These are phyloP conservation scores for Acanthamoeba castellanii DNA, from an alignment of 208 protist genomes.

Conservation along the genomic window DNA sequence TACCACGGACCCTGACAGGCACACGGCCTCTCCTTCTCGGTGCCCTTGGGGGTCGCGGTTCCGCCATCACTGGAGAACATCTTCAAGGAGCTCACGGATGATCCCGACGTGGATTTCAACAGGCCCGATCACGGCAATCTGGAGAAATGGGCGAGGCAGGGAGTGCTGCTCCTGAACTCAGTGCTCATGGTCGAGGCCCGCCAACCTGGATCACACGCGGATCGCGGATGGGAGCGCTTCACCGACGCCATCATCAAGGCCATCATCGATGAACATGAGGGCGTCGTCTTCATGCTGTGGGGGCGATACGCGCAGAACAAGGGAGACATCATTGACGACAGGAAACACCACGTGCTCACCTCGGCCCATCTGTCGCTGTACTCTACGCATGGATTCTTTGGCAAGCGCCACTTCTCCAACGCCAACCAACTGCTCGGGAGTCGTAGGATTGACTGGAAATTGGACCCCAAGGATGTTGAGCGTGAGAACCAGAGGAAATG, in stretches of 20 bases:
- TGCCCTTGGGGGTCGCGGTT: too few relatives aligned
- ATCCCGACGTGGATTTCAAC: too few relatives aligned
- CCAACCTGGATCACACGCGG: slow-evolving; percentile 95
- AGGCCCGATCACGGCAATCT: too few relatives aligned
- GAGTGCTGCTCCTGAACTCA: slow-evolving; percentile 97
- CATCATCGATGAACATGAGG: slow-evolving; percentile 53
- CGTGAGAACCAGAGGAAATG: slow-evolving; percentile 9
- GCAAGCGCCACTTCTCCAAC: slow-evolving; percentile 86
- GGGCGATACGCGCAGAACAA: slow-evolving; percentile 59
- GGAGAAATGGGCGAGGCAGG: slow-evolving; percentile 96
- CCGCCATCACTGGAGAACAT: too few relatives aligned
- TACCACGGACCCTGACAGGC: too few relatives aligned
- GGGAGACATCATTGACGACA: slow-evolving; percentile 90
- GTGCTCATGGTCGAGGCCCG: slow-evolving; percentile 95
- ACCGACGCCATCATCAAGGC: slow-evolving; percentile 87
- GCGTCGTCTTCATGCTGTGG: slow-evolving; percentile 96
- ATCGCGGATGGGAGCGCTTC: slow-evolving; percentile 95
- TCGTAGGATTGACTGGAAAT: background rate
- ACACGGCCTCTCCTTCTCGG: too few relatives aligned
- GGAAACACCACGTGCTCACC: slow-evolving; percentile 93
- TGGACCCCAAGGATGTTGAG: slow-evolving; percentile 25
- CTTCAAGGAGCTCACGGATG: too few relatives aligned
- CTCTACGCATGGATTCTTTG: slow-evolving; percentile 82
- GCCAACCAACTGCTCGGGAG: slow-evolving; percentile 82
- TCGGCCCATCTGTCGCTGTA: slow-evolving; percentile 89